Evolutionary conservation across 495 filamentous ascomycete species (phyloP).

Genomic region (Astrothelium subdiscretum): DNA sequence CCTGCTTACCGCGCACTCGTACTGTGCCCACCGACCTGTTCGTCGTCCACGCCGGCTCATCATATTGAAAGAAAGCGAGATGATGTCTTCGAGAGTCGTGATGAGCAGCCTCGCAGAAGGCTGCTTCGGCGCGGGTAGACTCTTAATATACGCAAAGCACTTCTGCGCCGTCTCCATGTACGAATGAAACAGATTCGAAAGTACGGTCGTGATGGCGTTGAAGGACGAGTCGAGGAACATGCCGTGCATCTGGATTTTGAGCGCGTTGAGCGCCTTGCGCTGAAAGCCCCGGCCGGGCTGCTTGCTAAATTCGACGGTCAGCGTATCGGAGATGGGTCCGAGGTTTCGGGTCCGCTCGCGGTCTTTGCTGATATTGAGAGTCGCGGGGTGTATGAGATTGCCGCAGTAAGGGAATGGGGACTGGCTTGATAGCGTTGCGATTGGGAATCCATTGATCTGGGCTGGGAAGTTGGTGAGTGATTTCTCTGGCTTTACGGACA

Average conservation of each 20-base stretch:
- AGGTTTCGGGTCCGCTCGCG: constrained; percentile 36
- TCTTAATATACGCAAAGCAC: constrained; percentile 66
- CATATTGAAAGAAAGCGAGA: constrained; percentile 51
- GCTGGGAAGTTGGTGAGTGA: constrained; percentile 76
- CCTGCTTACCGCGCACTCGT: constrained; percentile 48
- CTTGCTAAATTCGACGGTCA: constrained; percentile 65
- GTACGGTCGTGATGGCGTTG: constrained; percentile 56
- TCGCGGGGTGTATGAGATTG: constrained; percentile 57
- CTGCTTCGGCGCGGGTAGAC: constrained; percentile 42
- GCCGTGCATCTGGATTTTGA: constrained; percentile 76
- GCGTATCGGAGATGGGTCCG: constrained; percentile 45
- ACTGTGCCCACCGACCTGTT: constrained; percentile 37
- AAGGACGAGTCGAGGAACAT: constrained; percentile 83
- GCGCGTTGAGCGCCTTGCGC: constrained; percentile 64
- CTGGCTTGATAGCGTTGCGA: constrained; percentile 39
- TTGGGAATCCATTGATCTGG: constrained; percentile 40
- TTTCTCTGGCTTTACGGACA: constrained; percentile 65
- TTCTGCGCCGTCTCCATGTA: constrained; percentile 72
- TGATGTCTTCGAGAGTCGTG: constrained; percentile 54
- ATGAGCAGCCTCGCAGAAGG: constrained; percentile 46
- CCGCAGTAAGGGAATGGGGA: constrained; percentile 80
- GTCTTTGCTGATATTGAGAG: constrained; percentile 62
- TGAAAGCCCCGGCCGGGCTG: constrained; percentile 62
- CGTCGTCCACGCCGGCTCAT: constrained; percentile 46
- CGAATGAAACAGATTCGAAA: constrained; percentile 60